These are phyloP conservation scores for Aspergillus costaricaensis DNA, from an alignment of 2,329 filamentous ascomycete species.

Conservation along the genomic window DNA sequence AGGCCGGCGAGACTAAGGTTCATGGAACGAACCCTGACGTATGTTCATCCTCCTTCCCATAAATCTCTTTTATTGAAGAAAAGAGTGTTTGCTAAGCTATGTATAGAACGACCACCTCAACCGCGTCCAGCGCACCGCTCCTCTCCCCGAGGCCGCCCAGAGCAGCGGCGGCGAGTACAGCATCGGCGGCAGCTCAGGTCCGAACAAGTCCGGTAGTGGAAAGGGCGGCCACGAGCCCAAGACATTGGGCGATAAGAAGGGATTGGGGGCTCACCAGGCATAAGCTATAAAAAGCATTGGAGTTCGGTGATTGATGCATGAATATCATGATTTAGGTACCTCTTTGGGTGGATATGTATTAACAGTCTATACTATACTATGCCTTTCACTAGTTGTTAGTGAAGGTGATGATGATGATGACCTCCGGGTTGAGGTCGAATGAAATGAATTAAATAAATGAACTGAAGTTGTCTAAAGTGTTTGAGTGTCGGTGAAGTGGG, in stretches of 20 bases:
- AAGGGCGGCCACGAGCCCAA: slow-evolving; percentile 43
- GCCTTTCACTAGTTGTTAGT: background rate
- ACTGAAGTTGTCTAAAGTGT: too few species aligned
- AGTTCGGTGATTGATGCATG: background rate
- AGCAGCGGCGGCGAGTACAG: slow-evolving; percentile 30
- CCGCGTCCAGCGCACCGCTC: slow-evolving; percentile 36
- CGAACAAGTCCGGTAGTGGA: slow-evolving; percentile 31
- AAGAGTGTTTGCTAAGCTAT: slow-evolving; percentile 10
- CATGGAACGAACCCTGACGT: slow-evolving; percentile 39
- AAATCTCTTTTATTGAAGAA: too few species aligned
- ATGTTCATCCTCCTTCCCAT: slow-evolving; percentile 11
- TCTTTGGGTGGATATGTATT: background rate
- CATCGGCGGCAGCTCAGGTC: slow-evolving; percentile 28
- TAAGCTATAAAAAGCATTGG: background rate
- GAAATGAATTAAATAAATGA: background rate
- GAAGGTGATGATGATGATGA: background rate
- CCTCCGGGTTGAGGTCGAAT: background rate
- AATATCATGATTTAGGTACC: background rate
- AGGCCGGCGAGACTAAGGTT: slow-evolving; percentile 34
- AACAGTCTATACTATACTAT: background rate
- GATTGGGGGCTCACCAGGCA: slow-evolving; percentile 22
- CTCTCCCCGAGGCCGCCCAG: slow-evolving; percentile 37
- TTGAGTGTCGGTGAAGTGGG: too few species aligned
- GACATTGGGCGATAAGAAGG: slow-evolving; percentile 39
- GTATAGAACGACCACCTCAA: slow-evolving; percentile 32